phyloP scores from a whole-genome alignment of 2,329 filamentous ascomycete species.

The Aspergillus uvarum region DNA sequence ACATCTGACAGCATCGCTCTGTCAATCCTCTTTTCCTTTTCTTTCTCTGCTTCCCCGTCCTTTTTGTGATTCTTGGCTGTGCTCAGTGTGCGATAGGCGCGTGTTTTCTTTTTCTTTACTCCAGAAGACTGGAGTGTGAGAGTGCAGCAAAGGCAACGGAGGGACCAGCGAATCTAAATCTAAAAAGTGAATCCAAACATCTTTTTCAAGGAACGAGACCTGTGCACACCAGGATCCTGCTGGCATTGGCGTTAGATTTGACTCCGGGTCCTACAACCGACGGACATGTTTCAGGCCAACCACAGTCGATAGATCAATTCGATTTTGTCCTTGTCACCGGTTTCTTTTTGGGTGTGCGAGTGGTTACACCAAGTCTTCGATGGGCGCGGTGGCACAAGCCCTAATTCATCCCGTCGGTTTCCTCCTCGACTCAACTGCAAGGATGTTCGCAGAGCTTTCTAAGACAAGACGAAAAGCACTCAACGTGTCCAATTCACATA shows the following conservation, averaged over 20 bases:
- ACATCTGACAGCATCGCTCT: not conserved
- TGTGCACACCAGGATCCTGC: not conserved
- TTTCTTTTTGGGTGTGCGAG: too few species aligned
- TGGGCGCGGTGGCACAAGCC: too few species aligned
- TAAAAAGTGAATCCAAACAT: not conserved
- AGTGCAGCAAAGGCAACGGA: not conserved
- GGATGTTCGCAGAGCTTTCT: too few species aligned
- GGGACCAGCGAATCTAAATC: not conserved
- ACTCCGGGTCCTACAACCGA: not conserved
- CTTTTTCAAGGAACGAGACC: not conserved
- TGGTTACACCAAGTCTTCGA: too few species aligned
- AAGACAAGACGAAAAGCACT: too few species aligned
- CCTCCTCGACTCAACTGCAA: too few species aligned
- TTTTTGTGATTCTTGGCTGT: not conserved
- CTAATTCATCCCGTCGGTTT: too few species aligned
- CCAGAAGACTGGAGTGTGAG: not conserved
- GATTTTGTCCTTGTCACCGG: too few species aligned
- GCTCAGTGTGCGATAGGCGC: not conserved
- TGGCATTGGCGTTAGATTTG: not conserved
- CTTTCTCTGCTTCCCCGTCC: not conserved
- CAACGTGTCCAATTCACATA: too few species aligned
- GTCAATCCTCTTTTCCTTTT: conserved; percentile 1
- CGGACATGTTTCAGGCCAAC: not conserved
- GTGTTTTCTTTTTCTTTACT: not conserved
- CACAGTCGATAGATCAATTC: not conserved